These are phyloP conservation scores for Haplosporangium sp. DNA, from an alignment of 371 early-diverging fungal species.

Conservation along the genomic window DNA sequence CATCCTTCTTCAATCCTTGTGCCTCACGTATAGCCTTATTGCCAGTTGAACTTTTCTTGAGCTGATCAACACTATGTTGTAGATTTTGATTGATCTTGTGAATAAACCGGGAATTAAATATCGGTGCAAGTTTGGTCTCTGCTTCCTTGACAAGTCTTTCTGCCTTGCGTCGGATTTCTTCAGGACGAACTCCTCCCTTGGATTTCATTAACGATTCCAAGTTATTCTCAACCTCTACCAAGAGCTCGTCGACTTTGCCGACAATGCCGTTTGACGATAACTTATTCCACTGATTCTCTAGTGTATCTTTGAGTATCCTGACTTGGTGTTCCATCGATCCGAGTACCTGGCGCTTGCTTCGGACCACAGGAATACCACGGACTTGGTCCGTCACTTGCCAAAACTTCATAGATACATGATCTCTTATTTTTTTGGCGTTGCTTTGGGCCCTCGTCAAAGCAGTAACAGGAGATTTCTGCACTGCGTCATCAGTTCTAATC, in stretches of 20 bases:
- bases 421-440: conserved; percentile 25
- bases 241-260: conserved; percentile 14
- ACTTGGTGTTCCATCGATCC: conserved; percentile 12
- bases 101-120: conserved; percentile 13
- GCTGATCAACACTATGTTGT: conserved; percentile 12
- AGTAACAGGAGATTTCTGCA: background rate
- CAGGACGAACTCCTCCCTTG: conserved; percentile 3
- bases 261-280: background rate
- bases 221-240: conserved; percentile 11
- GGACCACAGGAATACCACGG: background rate
- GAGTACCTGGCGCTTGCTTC: background rate
- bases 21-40: conserved; percentile 23
- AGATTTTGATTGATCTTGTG: conserved; percentile 15
- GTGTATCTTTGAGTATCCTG: background rate
- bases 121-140: conserved; percentile 13
- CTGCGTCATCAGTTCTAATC: background rate
- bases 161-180: conserved; percentile 16
- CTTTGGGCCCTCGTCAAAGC: conserved; percentile 9
- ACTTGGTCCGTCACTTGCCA: conserved; percentile 2
- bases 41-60: conserved; percentile 21
- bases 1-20: conserved; percentile 20
- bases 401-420: background rate
- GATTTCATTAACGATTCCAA: background rate
- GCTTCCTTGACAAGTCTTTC: conserved; percentile 7
- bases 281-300: background rate